These are phyloP conservation scores for Microthlaspi erraticum DNA, from an alignment of 345 rosid genomes.

Conservation along the genomic window DNA sequence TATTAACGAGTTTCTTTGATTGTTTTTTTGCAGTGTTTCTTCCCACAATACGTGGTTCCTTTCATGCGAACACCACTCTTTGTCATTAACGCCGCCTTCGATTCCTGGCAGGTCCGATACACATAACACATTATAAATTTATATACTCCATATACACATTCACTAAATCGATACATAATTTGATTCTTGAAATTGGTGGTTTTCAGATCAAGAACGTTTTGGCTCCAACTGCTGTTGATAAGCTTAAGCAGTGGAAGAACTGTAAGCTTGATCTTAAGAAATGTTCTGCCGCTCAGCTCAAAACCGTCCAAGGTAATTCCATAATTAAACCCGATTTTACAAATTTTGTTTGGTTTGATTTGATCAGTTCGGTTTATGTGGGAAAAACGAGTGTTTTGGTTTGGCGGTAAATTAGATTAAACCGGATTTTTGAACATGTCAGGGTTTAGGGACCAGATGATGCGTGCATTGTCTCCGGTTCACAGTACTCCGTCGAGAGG, in stretches of 20 bases:
- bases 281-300: conserved; percentile 66
- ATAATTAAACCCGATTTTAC: conserved; percentile 2
- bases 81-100: conserved; percentile 83
- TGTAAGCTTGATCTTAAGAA: conserved; percentile 72
- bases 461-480: conserved; percentile 56
- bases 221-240: conserved; percentile 80
- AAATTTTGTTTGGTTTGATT: neutral
- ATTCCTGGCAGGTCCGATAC: conserved; percentile 88
- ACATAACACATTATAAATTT: neutral
- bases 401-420: conserved; percentile 10
- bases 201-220: conserved; percentile 75
- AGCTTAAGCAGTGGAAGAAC: conserved; percentile 61
- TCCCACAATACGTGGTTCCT: conserved; percentile 77
- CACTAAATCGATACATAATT: neutral
- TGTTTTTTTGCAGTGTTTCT: conserved; percentile 72
- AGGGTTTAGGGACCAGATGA: conserved; percentile 68
- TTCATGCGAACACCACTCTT: conserved; percentile 76
- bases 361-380: neutral
- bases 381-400: neutral
- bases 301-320: conserved; percentile 65
- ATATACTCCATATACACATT: neutral
- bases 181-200: neutral
- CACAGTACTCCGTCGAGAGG: conserved; percentile 63
- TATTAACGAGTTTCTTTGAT: neutral
- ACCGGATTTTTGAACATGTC: conserved; percentile 27